Conservation (phyloP, 2,329 filamentous ascomycete species). For the Sarocladium oryzae region DNA sequence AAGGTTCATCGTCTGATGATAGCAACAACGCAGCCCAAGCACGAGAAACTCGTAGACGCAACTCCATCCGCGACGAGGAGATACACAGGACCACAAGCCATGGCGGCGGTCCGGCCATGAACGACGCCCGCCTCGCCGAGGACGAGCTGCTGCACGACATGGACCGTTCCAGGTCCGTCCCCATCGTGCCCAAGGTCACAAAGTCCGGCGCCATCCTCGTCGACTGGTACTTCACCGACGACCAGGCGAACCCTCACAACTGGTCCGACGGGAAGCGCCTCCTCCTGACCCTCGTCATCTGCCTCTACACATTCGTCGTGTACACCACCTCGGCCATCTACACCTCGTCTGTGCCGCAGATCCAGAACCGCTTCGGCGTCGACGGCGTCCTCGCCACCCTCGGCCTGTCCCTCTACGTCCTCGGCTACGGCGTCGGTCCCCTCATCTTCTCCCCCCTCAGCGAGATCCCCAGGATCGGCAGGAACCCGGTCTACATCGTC, state of each 20-base stretch:
- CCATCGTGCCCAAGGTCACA: conserved; percentile 41
- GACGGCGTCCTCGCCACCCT: conserved; percentile 45
- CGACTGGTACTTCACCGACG: conserved; percentile 49
- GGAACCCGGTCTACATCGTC: conserved; percentile 61
- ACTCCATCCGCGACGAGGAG: conserved; percentile 9
- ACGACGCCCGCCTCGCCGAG: conserved; percentile 27
- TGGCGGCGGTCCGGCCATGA: not conserved
- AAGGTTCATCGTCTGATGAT: conserved; percentile 2
- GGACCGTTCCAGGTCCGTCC: conserved; percentile 39
- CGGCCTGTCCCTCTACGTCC: conserved; percentile 55
- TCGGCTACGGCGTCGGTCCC: conserved; percentile 58
- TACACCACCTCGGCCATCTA: conserved; percentile 45
- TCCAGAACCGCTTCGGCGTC: conserved; percentile 48
- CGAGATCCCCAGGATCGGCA: conserved; percentile 60
- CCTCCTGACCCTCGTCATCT: conserved; percentile 38
- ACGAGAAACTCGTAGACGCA: no score
- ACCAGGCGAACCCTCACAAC: conserved; percentile 49
- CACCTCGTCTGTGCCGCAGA: conserved; percentile 36
- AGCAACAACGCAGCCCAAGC: not conserved
- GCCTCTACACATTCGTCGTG: conserved; percentile 54
- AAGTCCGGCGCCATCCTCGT: conserved; percentile 46
- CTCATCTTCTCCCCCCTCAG: conserved; percentile 59
- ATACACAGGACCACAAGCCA: conserved; percentile 10
- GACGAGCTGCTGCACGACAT: conserved; percentile 29
- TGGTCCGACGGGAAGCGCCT: conserved; percentile 39